Evolutionary conservation across 768 basidiomycete species (phyloP), one percentile per base, ranked within the genome.

Genomic region (Pleurotus pulmonarius): DNA sequence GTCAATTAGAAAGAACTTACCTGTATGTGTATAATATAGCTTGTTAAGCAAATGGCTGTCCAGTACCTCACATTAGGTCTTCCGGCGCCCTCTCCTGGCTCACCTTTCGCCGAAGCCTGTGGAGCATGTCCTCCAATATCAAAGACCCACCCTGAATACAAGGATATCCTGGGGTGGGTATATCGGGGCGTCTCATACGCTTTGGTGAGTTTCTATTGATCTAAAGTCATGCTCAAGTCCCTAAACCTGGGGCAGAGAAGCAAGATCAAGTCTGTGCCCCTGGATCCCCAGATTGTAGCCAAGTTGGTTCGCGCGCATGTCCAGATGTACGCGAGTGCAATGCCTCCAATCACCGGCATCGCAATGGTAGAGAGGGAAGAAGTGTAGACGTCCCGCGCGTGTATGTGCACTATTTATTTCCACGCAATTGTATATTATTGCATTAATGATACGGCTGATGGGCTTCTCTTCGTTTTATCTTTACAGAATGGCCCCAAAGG

Each of bases 131-230:
- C 40, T 15, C 52, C 55, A 3, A 47, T 61, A 34, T 39, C 65
- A 49, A 81, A 80, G 63, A 64, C 73, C 4, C 79, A 83, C 60
- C 70, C 77, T 0, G 80, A 82, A 25, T 82, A 76, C 62, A 82
- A 78, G 56, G 79, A 80, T n/a, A 60, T 82, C 5, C 79, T 75
- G 48, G 71, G 70, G 1, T 69, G 65, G 59, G 70, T 81, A 34
- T 77, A 78, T 57, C 68, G 78, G 22, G 81, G 82, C 3, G 79
- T 78, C 16, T 68, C 67, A 3, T 83, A 78, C 64, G 81, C 81
- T n/a, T 54, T 83, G 64, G 81, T 80, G 52, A 53, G 77, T 70
- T 5, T 24, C 40, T 25, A 16, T 34, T 55, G 49, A 25, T 15
- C n/a, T 56, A 13, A 5, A 6, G 18, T 52, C 8, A 7, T 18